Evolutionary conservation across 306 rosid species (phyloP).

Genomic region (Cicer pinnatifidum): DNA sequence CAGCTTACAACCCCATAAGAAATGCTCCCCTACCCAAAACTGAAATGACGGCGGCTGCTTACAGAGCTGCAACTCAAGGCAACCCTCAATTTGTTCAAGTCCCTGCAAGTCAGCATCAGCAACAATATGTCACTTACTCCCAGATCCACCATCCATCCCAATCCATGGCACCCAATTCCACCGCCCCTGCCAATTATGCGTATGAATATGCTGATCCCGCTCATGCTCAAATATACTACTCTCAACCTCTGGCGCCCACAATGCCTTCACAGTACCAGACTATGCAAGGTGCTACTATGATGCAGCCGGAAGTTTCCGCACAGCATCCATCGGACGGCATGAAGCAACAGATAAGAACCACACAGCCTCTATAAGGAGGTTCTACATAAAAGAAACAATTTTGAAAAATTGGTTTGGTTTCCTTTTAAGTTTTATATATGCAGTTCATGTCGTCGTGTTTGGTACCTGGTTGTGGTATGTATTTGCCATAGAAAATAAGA

Average conservation of each 20-base stretch:
- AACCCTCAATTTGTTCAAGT: slow-evolving; percentile 76
- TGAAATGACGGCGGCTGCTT: slow-evolving; percentile 68
- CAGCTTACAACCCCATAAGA: slow-evolving; percentile 65
- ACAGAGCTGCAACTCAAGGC: slow-evolving; percentile 68
- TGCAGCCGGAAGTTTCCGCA: slow-evolving; percentile 61
- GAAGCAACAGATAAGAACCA: slow-evolving; percentile 86
- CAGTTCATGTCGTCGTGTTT: slow-evolving; percentile 59
- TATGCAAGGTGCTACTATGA: slow-evolving; percentile 68
- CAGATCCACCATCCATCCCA: slow-evolving; percentile 90
- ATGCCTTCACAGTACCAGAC: slow-evolving; percentile 91
- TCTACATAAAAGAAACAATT: slow-evolving; percentile 68
- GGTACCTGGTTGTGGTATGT: slow-evolving; percentile 74
- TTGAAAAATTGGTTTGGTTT: slow-evolving; percentile 72
- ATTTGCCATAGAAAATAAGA: slow-evolving; percentile 80
- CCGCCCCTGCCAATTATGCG: slow-evolving; percentile 57
- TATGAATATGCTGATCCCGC: slow-evolving; percentile 76
- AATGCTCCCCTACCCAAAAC: slow-evolving; percentile 67
- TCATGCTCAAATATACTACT: slow-evolving; percentile 76
- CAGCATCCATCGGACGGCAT: slow-evolving; percentile 73
- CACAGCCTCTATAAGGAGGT: slow-evolving; percentile 63
- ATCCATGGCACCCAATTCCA: slow-evolving; percentile 63
- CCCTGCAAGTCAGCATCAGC: slow-evolving; percentile 79
- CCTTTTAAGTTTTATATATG: slow-evolving; percentile 51
- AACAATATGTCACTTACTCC: slow-evolving; percentile 72
- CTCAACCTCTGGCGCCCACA: slow-evolving; percentile 74